Base-by-base conservation (phyloP, 768 basidiomycete genomes). In the Trametes villosa region DNA sequence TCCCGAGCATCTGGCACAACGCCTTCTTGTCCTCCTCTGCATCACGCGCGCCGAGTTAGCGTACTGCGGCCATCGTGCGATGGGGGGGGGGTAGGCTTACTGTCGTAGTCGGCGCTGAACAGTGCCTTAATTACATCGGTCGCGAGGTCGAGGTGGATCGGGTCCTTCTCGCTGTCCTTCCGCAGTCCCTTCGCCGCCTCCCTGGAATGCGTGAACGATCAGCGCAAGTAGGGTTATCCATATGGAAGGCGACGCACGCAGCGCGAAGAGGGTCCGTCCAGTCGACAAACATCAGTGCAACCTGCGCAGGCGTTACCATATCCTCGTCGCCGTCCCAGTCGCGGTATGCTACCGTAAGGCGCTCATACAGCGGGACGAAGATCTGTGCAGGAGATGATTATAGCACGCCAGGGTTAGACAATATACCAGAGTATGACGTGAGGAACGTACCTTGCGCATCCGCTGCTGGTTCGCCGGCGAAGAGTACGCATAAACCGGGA, bases 241-340 rank as follows among this genome's bases (percentile, higher is more conserved):
- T 3, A 4, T 12, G 31, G n/a, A 75, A 69, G 22, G 8, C 2
- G 44, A 75, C 78, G 78, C 68, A 83, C 69, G 84, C 81, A 34
- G 83, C 81, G 68, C 91, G 93, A 68, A 84, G 79, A 0, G 92
- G 90, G 70, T 96, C 89, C 4, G 90, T 92, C 94, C 94, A 96
- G 65, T 95, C 93, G 2, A 89, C 80, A 68, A 96, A 81, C 74
- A 95, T 82, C n/a, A 87, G 76, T 0, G 86, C 87, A 59, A 93
- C 86, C 67, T 93, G 90, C 20, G 84, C 75, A 0, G 89, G 84
- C 0, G 83, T 75, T 12, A 93, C 83, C 86, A 91, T 90, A 46
- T 86, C 83, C 67, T 89, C 83, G 46, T 84, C 87, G 1, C 88
- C 88, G 3, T 91, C 91, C 24, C 87, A 72, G 15, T 88, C 86